A percentile compares a stretch with the other conserved stretches of the same genome.
Evolutionary conservation across 2,329 filamentous ascomycete genomes (phyloP).

Genomic region (Trichoderma breve): DNA sequence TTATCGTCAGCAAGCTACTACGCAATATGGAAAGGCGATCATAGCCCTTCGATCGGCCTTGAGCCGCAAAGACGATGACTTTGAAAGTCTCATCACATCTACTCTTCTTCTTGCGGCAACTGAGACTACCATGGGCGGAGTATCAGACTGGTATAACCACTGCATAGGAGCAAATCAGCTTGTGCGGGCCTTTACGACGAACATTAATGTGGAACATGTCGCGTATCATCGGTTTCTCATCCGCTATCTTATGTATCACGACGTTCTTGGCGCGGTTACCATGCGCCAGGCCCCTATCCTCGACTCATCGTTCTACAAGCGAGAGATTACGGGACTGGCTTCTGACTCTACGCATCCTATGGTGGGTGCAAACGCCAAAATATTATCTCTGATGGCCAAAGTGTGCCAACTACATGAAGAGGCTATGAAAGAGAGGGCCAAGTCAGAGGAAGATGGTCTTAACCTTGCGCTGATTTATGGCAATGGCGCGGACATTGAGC

Average conservation of each 20-base stretch:
- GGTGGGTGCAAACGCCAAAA: background rate
- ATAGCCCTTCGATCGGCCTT: background rate
- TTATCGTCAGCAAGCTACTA: background rate
- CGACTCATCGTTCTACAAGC: background rate
- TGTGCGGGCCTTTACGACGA: background rate
- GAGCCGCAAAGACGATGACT: background rate
- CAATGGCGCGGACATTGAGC: background rate
- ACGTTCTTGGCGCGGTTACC: background rate
- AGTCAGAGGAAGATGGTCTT: background rate
- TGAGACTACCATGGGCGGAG: background rate
- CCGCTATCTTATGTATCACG: background rate
- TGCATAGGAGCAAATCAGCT: background rate
- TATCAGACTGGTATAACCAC: background rate
- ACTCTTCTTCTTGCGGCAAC: background rate
- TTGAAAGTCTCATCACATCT: background rate
- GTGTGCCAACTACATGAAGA: background rate
- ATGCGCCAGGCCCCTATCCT: background rate
- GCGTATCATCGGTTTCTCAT: background rate
- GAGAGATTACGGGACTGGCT: background rate
- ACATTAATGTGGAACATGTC: background rate
- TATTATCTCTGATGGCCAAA: background rate
- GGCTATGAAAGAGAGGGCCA: background rate
- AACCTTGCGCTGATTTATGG: background rate
- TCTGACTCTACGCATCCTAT: background rate
- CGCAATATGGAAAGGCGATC: background rate